phyloP scores from a whole-genome alignment of 768 basidiomycete genomes.

The Tylopilus rubrobrunneus region DNA sequence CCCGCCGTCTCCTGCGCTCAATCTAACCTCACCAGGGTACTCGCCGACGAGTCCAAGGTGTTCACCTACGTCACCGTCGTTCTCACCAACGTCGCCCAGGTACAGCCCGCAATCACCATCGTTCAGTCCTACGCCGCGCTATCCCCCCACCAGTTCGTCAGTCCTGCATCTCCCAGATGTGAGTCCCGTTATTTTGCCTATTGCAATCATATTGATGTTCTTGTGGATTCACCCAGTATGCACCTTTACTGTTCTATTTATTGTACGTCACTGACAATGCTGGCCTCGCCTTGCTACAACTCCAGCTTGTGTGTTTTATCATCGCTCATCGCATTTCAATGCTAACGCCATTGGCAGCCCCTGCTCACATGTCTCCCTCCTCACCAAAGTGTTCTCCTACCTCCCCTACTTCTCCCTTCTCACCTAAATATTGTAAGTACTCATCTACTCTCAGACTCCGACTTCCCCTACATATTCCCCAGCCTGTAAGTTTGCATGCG shows the following conservation, averaged over 20 bases:
- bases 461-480: slow-evolving; percentile 88
- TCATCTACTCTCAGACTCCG: slow-evolving; percentile 31
- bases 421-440: slow-evolving; percentile 81
- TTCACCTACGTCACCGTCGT: slow-evolving; percentile 79
- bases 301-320: slow-evolving; percentile 57
- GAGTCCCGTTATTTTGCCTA: slow-evolving; percentile 32
- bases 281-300: not conserved
- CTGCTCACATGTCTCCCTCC: slow-evolving; percentile 80
- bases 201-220: not conserved
- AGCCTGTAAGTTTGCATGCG: slow-evolving; percentile 56
- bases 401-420: slow-evolving; percentile 87
- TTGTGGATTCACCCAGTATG: slow-evolving; percentile 77
- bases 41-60: slow-evolving; percentile 72
- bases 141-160: slow-evolving; percentile 88
- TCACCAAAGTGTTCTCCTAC: slow-evolving; percentile 94
- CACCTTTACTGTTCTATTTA: slow-evolving; percentile 15
- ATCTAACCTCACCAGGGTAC: slow-evolving; percentile 73
- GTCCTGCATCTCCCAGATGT: slow-evolving; percentile 91
- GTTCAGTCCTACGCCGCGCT: slow-evolving; percentile 85
- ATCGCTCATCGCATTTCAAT: not conserved
- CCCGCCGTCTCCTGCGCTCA: slow-evolving; percentile 81
- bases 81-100: slow-evolving; percentile 80
- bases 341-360: slow-evolving; percentile 42
- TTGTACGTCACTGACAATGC: slow-evolving; percentile 22
- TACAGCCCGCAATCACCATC: slow-evolving; percentile 90